Base-by-base conservation (phyloP, 2,329 filamentous ascomycete species). In the Metarhizium humberi region DNA sequence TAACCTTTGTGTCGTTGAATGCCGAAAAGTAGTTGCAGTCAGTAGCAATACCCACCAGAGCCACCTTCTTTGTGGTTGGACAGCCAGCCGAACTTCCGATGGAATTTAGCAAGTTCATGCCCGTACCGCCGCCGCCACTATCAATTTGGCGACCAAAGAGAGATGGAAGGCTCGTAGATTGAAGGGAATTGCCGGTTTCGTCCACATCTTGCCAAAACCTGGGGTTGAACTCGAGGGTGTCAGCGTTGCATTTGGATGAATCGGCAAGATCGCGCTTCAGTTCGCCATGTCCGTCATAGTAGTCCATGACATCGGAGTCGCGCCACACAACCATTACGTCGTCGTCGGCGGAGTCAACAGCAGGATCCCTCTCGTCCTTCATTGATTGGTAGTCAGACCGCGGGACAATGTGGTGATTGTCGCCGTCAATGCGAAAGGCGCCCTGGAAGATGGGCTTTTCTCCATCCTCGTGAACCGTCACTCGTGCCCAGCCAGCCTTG, bases 271-370 rank as follows among this genome's bases (percentile, higher is more conserved):
- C 76, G 58, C 88, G 81, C 71, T 84, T 88, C 62, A 94, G 70
- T 59, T 92, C 86, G 25, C 30, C 50, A 45, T 73, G 70, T 18
- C 68, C 63, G 16, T 48, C 56, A 32, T 56, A 58, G 18, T 55
- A 57, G n/a, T 62, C 59, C 36, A 74, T 69, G 65, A 96, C 83
- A 69, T 99, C 94, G 32, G 91, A 95, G 67, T 97, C 92, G 60
- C 92, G 83, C 79, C 90, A 97, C 1, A 96, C 80, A 40, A 96
- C 78, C 92, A 99, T 94, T 66, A 82, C 87, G 58, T 95, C 88
- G 36, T 85, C 80, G 4, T 66, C 77, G 49, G 74, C 71, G 34
- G 76, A 67, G 14, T 79, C 73, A 7, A 89, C 68, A 30, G 79
- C 74, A 2, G 91, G 89, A 67, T 99, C 94, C 48, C 85, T 74